Evolutionary conservation across 2,329 filamentous ascomycete genomes (phyloP), one percentile per base, ranked within the genome.

Genomic region (Tolypocladium endophyticum): DNA sequence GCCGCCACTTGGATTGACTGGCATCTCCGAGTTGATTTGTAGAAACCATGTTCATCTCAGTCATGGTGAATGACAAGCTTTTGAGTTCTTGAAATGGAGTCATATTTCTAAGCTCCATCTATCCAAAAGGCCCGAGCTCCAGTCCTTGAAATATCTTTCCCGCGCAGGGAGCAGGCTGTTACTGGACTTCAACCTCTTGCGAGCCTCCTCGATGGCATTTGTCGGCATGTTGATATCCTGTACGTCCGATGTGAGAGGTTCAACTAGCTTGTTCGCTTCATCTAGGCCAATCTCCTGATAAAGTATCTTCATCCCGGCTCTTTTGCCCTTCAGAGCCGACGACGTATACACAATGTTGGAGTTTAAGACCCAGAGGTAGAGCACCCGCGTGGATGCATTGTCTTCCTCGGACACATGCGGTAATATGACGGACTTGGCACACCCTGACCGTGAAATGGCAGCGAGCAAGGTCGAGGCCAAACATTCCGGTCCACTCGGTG

Each of bases 41-140:
- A 16, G 25, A 28, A 50, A 25, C 45, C 45, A 20, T 16, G 16
- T 30, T 7, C n/a, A n/a, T n/a, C n/a, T n/a, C 16, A 28, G 16
- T 14, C 45, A 30, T 11, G 45, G 1, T 11, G 16, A 11, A 28
- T 28, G 25, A 54, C 11, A 33, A 9, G 47, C 50, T 16, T 20
- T 8, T 36, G 8, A n/a, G 18, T n/a, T 36, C n/a, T n/a, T 14
- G 20, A 23, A 36, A 16, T 11, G 18, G 6, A 30, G 18, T 52
- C 47, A 47, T 59, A 43, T 12, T 8, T n/a, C 55, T 58, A 53
- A 11, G 18, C 64, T 35, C 74, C 73, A 76, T 56, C 72, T 68
- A 52, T 81, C 78, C 61, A 90, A 67, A 23, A 90, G 69, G 2
- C 85, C 86, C 6, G 90, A 84, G 33, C 79, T 79, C 87, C 87